Conservation (phyloP, 345 rosid genomes). For the Acer yangbiense region DNA sequence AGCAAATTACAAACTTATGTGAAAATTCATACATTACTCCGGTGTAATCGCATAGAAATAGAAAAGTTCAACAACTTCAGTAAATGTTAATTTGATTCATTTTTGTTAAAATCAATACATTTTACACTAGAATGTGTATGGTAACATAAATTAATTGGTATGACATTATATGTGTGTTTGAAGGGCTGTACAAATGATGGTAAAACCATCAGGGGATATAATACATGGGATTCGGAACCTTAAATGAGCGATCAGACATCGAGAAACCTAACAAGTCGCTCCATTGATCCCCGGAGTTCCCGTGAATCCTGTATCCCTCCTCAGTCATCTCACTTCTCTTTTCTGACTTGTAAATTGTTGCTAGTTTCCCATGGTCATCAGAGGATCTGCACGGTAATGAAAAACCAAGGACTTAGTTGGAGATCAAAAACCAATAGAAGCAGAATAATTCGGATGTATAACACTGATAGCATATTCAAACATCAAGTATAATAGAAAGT, state of each 20-base stretch:
- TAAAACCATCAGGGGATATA: slow-evolving; percentile 49
- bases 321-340: slow-evolving; percentile 75
- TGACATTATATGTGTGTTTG: background rate
- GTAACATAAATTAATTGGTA: background rate
- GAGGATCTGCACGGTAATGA: slow-evolving; percentile 43
- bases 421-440: background rate
- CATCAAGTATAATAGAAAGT: background rate
- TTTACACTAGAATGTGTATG: background rate
- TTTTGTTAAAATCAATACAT: background rate
- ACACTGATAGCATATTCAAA: background rate
- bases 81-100: background rate
- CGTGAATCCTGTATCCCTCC: slow-evolving; percentile 73
- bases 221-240: slow-evolving; percentile 92
- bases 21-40: background rate
- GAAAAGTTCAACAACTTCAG: background rate
- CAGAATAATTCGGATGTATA: background rate
- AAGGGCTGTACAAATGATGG: slow-evolving; percentile 11
- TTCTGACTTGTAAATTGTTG: slow-evolving; percentile 67
- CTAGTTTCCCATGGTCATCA: slow-evolving; percentile 60
- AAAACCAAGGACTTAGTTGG: background rate
- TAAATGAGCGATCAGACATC: slow-evolving; percentile 73
- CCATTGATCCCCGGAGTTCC: slow-evolving; percentile 97
- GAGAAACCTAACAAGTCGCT: slow-evolving; percentile 75
- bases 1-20: too few species aligned
- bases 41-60: background rate